Conservation (phyloP, 192 early-diverging fungal species). For the Powellomyces hirtus region DNA sequence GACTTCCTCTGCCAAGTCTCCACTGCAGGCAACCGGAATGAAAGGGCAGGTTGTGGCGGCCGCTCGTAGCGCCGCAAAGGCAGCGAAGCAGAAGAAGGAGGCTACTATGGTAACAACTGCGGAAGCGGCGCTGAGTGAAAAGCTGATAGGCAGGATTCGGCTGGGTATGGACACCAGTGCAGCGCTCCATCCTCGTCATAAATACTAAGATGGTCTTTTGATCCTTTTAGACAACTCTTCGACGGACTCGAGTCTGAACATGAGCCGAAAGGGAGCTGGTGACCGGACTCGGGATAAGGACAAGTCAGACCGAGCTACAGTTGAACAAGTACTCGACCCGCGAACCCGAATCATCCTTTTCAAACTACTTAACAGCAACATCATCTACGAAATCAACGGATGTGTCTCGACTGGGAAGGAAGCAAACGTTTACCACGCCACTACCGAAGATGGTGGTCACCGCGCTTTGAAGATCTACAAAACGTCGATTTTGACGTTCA, state of each 20-base stretch:
- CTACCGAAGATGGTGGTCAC: slow-evolving; percentile 77
- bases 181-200: neutral
- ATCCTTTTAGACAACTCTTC: slow-evolving; percentile 53
- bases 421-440: slow-evolving; percentile 97
- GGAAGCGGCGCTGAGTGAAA: slow-evolving; percentile 37
- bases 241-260: slow-evolving; percentile 1
- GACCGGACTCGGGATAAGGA: slow-evolving; percentile 61
- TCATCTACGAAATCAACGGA: slow-evolving; percentile 93
- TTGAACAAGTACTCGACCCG: slow-evolving; percentile 97
- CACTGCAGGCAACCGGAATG: slow-evolving; percentile 14
- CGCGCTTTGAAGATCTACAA: slow-evolving; percentile 97
- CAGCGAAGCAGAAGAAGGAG: slow-evolving; percentile 20
- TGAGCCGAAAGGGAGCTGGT: slow-evolving; percentile 38
- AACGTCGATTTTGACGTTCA: slow-evolving; percentile 96
- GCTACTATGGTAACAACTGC: slow-evolving; percentile 28
- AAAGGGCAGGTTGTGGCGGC: slow-evolving; percentile 27
- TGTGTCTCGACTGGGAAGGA: slow-evolving; percentile 98
- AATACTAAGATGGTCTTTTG: neutral
- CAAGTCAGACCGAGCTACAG: slow-evolving; percentile 92
- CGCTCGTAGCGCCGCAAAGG: slow-evolving; percentile 25
- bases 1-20: neutral
- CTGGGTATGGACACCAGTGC: slow-evolving; percentile 44
- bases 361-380: slow-evolving; percentile 86
- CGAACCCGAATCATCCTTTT: slow-evolving; percentile 96
- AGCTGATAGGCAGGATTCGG: slow-evolving; percentile 70